Evolutionary conservation across 352 stramenopile species (phyloP), one percentile per base, ranked within the genome.

Genomic region (Blastocystis hominis): DNA sequence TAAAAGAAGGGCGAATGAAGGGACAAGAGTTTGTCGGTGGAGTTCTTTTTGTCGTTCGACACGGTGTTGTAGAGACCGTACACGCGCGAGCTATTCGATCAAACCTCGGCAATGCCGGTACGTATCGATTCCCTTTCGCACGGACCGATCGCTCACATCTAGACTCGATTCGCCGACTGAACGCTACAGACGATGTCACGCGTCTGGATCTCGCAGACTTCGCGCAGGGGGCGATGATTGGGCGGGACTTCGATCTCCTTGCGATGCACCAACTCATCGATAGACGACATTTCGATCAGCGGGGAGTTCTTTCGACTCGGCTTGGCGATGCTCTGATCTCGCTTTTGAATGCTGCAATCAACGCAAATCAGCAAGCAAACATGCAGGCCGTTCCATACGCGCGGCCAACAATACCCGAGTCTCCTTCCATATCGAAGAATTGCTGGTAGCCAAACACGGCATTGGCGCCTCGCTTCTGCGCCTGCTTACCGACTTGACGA

Each of bases 381-480:
- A 63, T 91, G 88, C 1, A 95, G 90, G 89, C 90, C 36, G 97
- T 99, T 15, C 97, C 97, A 89, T 95, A 98, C 4, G 94, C 96
- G 36, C 96, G 91, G 30, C 95, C 95, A 0, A 99, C 96, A 38
- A 98, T 92, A 9, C 95, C 96, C 46, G 94, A 98, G 90, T 98
- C 96, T 62, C 96, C 96, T 92, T 99, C 96, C 42, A 98, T 94
- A 90, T 99, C 96, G 88, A 98, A 98, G 89, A 97, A 97, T 88
- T 98, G 94, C 86, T 97, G 93, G 91, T 98, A 98, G 3, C 94
- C 96, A 63, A 99, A 90, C 20, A 99, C 95, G 4, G 96, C 96
- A 89, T 99, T 98, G 1, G 95, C 96, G 17, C 96, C 95, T n/a
- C 98, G 92, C 84, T 97, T 94, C 30, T 98, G 89, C 1, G 96